These are phyloP conservation scores for Xylariales sp. DNA, from an alignment of 2,329 filamentous ascomycete genomes.

Conservation along the genomic window DNA sequence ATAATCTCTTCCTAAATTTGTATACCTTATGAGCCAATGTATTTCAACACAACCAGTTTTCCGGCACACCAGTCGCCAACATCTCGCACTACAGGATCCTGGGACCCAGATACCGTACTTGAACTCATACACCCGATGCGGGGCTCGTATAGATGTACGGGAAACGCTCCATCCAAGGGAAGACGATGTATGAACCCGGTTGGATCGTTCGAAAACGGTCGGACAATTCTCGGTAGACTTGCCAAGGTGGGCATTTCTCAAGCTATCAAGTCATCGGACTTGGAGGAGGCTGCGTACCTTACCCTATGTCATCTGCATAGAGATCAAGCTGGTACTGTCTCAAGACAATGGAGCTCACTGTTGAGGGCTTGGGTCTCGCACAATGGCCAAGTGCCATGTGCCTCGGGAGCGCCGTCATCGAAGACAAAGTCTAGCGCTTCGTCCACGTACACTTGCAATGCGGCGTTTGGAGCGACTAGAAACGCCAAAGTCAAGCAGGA, in stretches of 20 bases:
- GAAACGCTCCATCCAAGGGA: constrained; percentile 3
- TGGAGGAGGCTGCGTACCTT: constrained; percentile 6
- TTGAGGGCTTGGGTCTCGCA: constrained; percentile 6
- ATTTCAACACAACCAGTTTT: too few relatives aligned
- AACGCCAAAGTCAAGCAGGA: not conserved
- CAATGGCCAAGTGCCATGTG: too few relatives aligned
- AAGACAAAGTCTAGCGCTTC: not conserved
- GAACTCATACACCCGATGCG: constrained; percentile 6
- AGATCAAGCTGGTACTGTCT: constrained; percentile 1
- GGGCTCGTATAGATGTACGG: constrained; percentile 10
- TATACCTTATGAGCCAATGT: too few relatives aligned
- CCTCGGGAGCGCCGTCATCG: too few relatives aligned
- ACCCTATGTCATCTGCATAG: constrained; percentile 12
- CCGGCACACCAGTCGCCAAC: too few relatives aligned
- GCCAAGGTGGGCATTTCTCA: constrained; percentile 4
- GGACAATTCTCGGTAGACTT: constrained; percentile 7
- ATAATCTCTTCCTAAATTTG: too few relatives aligned
- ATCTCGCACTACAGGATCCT: constrained; percentile 1
- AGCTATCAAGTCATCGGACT: constrained; percentile 10
- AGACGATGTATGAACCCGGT: constrained; percentile 10
- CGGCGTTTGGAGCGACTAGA: not conserved
- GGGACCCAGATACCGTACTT: constrained; percentile 17
- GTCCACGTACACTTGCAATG: not conserved
- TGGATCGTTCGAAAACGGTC: not conserved
- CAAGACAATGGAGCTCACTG: constrained; percentile 9